Conservation (phyloP, 176 grass and related monocot species). For the Phoenix roebelenii region DNA sequence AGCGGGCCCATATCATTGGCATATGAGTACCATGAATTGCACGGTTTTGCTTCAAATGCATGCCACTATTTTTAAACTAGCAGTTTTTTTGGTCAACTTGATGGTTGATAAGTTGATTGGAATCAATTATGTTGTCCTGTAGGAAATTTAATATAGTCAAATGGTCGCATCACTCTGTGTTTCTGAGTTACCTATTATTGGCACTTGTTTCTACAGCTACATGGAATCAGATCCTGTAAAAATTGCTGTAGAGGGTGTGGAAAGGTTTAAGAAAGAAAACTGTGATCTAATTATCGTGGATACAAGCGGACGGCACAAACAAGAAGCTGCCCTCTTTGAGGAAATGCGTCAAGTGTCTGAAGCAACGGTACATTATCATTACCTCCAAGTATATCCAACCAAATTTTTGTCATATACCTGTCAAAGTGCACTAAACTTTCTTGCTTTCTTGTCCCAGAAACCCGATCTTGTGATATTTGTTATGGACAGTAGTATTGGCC, state of each 20-base stretch:
- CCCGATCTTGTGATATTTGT: slow-evolving; percentile 94
- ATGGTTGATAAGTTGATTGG: no score
- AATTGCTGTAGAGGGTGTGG: slow-evolving; percentile 91
- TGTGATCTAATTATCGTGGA: slow-evolving; percentile 95
- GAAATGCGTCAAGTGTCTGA: slow-evolving; percentile 99
- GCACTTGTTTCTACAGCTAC: slow-evolving; percentile 37
- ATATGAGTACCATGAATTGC: no score
- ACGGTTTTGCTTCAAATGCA: no score
- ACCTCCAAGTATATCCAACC: neutral
- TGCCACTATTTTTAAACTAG: no score
- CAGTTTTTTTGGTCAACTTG: no score
- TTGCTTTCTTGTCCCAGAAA: slow-evolving; percentile 50
- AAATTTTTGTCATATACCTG: neutral
- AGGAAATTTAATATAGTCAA: no score
- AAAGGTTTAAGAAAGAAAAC: slow-evolving; percentile 90
- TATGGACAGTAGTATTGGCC: slow-evolving; percentile 97
- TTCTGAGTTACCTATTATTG: no score
- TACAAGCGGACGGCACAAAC: slow-evolving; percentile 92
- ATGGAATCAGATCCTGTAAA: slow-evolving; percentile 95
- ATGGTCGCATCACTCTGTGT: no score
- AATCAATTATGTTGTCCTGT: no score
- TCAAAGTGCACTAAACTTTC: neutral
- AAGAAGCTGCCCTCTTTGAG: slow-evolving; percentile 88
- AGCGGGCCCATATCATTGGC: no score
- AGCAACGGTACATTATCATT: slow-evolving; percentile 52